Percentiles rank a stretch among this genome's conserved stretches.
Evolutionary conservation across 1,284 basidiomycete species (phyloP).

Genomic region (Boletus semigastroideus): DNA sequence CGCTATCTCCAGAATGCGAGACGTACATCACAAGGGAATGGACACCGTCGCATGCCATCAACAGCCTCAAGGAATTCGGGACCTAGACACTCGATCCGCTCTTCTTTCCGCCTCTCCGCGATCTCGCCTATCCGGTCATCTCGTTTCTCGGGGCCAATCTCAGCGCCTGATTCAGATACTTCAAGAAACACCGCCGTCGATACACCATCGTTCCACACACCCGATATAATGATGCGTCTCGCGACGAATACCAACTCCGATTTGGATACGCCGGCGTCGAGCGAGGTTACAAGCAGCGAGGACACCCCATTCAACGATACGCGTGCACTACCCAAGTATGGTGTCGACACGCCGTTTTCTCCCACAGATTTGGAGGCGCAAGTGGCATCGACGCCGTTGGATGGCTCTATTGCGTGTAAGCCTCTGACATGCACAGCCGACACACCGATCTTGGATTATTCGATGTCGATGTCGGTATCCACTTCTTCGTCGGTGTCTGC

Average conservation of each 20-base stretch:
- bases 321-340: slow-evolving; percentile 13
- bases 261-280: slow-evolving; percentile 16
- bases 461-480: slow-evolving; percentile 14
- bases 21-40: slow-evolving; percentile 17
- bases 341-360: slow-evolving; percentile 11
- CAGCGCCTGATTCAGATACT: not conserved
- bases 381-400: slow-evolving; percentile 17
- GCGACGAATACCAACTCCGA: slow-evolving; percentile 1
- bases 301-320: slow-evolving; percentile 28
- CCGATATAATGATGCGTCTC: slow-evolving; percentile 17
- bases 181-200: slow-evolving; percentile 2
- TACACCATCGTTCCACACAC: slow-evolving; percentile 13
- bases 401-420: slow-evolving; percentile 1
- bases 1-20: slow-evolving; percentile 20
- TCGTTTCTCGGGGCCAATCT: not conserved
- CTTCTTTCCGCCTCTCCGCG: slow-evolving; percentile 28
- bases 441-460: slow-evolving; percentile 18
- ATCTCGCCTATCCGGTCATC: slow-evolving; percentile 14
- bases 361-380: slow-evolving; percentile 11
- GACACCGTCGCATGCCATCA: slow-evolving; percentile 23
- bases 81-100: slow-evolving; percentile 7
- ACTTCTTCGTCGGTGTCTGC: slow-evolving; percentile 10
- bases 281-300: slow-evolving; percentile 8
- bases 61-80: slow-evolving; percentile 17
- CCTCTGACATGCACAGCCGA: not conserved